Evolutionary conservation across 768 basidiomycete species (phyloP), one percentile per base, ranked within the genome.

Genomic region (Mycena epipterygia): DNA sequence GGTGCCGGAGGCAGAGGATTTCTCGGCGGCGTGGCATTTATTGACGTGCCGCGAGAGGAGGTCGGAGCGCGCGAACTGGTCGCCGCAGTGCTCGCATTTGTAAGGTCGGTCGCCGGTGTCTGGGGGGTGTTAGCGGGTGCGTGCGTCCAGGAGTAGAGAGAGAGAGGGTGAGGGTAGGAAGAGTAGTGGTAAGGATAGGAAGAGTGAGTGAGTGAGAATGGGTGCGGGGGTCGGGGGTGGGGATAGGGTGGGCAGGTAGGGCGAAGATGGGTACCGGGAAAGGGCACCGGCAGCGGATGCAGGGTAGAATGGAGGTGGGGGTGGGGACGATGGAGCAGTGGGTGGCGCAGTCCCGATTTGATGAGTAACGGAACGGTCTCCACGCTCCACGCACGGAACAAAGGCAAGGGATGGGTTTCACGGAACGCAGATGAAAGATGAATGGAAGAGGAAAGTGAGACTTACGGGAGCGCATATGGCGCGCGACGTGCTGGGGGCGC

Each of bases 401-500:
- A 33, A 6, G 35, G 1, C 17, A 51, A 2, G 61, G 19, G 39
- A 29, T 51, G 62, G 12, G n/a, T 42, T 35, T 23, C 16, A 21
- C 23, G 46, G 30, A 25, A 35, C 29, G 53, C 29, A 51, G 49
- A 49, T 33, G 33, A 68, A 64, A 55, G 64, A 64, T 53, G 42
- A 21, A 5, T 73, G 65, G 65, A 64, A 63, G 67, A 68, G 37
- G 64, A 44, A 63, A n/a, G n/a, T n/a, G 59, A 30, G 53, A 90
- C 93, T 83, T 84, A 95, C 93, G 94, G 74, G 93, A 95, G 80
- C 94, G 90, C 94, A 95, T 95, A 81, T 95, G 95, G 57, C 94
- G 84, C 0, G 93, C 93, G 53, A 96, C 95, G 89, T 96, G 94
- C 76, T 95, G 94, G 32, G 94, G 94, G 60, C 94, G 88, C 27